Base-by-base conservation (phyloP, 208 protist species). In the Histomonas meleagridis region DNA sequence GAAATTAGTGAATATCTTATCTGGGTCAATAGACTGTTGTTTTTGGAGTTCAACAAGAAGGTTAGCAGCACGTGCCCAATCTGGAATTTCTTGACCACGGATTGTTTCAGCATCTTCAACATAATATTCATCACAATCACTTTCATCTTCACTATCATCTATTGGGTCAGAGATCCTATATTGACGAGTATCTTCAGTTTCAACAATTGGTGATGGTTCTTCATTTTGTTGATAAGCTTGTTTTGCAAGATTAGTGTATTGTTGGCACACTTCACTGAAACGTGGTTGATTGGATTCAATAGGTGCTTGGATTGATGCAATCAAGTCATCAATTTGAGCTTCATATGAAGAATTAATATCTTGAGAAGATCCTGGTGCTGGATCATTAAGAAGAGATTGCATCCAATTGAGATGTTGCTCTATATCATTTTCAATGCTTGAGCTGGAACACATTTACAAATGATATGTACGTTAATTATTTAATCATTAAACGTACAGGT, bases 101-200 rank as follows among this genome's bases (percentile, higher is more conserved):
- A 79, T 79, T 49, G 46, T 40, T 46, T 46, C 70, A 14, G 70
- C 70, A 79, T 79, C 70, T 49, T 79, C 70, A 79, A 79, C 70
- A 79, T 79, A 79, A 18, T 79, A 79, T 7, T 79, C 70, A n/a
- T 79, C 70, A 35, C 70, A 79, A 40, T 79, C 70, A 48, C 40
- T 51, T 14, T 79, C 40, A 49, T 79, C n/a, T 23, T 79, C 70
- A 28, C 70, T 79, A 40, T 79, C 70, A 21, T 46, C 40, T 7
- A 18, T 7, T 21, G 18, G 7, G 53, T 60, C 53, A 18, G 53
- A 79, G 28, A 79, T 79, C 4, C 70, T 32, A 23, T 79, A 79
- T 60, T 60, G 53, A n/a, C n/a, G n/a, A n/a, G n/a, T n/a, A n/a
- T n/a, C n/a, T n/a, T n/a, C n/a, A n/a, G n/a, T n/a, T n/a, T n/a